Conservation (phyloP, 768 basidiomycete genomes). For the Myochromella boudieri region DNA sequence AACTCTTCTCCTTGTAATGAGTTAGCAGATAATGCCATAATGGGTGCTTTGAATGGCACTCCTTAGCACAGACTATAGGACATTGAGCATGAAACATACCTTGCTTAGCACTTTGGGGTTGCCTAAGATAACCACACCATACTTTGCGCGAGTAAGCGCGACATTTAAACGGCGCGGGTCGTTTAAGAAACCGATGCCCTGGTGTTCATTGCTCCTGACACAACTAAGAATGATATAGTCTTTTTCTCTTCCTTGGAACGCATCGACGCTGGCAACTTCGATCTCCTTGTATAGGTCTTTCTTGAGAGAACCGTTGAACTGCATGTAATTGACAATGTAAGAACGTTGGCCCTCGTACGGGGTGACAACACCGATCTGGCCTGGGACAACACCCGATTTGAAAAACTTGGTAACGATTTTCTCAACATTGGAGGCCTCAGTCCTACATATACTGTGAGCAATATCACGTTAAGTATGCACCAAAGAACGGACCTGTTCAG, state of each 20-base stretch:
- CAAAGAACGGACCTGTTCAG: slow-evolving; percentile 73
- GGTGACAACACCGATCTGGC: slow-evolving; percentile 97
- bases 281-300: slow-evolving; percentile 99
- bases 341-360: slow-evolving; percentile 99
- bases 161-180: slow-evolving; percentile 97
- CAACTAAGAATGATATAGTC: slow-evolving; percentile 99
- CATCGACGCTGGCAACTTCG: slow-evolving; percentile 97
- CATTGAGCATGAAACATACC: slow-evolving; percentile 44
- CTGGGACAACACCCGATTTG: slow-evolving; percentile 95
- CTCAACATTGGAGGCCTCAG: slow-evolving; percentile 98
- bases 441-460: slow-evolving; percentile 45
- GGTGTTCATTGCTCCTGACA: slow-evolving; percentile 98
- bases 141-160: slow-evolving; percentile 95
- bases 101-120: slow-evolving; percentile 99
- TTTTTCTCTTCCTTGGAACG: slow-evolving; percentile 99
- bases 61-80: background rate
- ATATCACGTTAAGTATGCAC: background rate
- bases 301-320: slow-evolving; percentile 98
- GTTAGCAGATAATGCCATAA: slow-evolving; percentile 98
- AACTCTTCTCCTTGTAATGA: slow-evolving; percentile 95
- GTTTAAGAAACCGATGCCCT: slow-evolving; percentile 98
- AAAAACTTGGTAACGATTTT: slow-evolving; percentile 99
- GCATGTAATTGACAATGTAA: slow-evolving; percentile 99
- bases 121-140: slow-evolving; percentile 98
- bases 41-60: slow-evolving; percentile 67